Conservation (phyloP, 495 filamentous ascomycete genomes). For the Aspergillus steynii region DNA sequence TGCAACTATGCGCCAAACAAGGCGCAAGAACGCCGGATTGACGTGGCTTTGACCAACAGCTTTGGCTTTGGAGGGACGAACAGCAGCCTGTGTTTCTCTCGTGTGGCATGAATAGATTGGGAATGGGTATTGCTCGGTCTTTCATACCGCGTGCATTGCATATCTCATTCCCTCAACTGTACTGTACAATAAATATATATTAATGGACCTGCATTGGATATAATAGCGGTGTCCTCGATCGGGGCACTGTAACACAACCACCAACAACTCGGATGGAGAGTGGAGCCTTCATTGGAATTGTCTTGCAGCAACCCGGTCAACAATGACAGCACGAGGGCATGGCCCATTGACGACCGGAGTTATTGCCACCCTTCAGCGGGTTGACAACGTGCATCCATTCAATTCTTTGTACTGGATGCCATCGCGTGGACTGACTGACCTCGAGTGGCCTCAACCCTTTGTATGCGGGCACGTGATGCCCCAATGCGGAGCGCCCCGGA, state of each 20-base stretch:
- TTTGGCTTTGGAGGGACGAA: slow-evolving; percentile 99
- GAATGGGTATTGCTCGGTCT: background rate
- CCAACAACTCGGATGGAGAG: too few relatives aligned
- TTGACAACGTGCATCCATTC: too few relatives aligned
- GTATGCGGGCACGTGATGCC: slow-evolving; percentile 31
- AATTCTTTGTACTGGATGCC: background rate
- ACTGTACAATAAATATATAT: slow-evolving; percentile 1
- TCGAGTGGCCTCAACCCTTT: background rate
- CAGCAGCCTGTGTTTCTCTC: slow-evolving; percentile 78
- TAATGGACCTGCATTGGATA: slow-evolving; percentile 6
- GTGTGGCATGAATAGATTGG: slow-evolving; percentile 14
- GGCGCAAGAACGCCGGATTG: slow-evolving; percentile 67
- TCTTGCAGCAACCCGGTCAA: background rate
- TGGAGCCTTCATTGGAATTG: too few relatives aligned
- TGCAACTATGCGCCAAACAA: slow-evolving; percentile 83
- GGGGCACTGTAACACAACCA: too few relatives aligned
- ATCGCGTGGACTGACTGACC: background rate
- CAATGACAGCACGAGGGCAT: too few relatives aligned
- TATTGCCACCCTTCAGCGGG: too few relatives aligned
- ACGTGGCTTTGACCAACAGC: slow-evolving; percentile 86
- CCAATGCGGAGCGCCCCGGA: slow-evolving; percentile 36
- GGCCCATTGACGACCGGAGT: too few relatives aligned
- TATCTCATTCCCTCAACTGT: background rate
- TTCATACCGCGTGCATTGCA: background rate
- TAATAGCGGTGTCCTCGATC: slow-evolving; percentile 1